A percentile compares a stretch with the other conserved stretches of the same genome.
Evolutionary conservation across 306 rosid genomes (phyloP).

Genomic region (Corylus heterophylla): DNA sequence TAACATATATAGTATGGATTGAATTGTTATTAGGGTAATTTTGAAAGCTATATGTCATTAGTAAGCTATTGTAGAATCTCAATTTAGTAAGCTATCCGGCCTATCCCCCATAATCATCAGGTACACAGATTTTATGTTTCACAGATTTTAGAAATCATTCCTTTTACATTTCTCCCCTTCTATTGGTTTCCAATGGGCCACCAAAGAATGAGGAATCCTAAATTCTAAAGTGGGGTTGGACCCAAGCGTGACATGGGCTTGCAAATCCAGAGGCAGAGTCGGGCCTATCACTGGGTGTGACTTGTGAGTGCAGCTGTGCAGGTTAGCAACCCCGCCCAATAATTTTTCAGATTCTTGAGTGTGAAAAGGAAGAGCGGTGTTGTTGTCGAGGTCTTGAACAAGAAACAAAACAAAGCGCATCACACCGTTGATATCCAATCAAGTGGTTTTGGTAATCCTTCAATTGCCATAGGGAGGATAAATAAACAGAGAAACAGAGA

Average conservation of each 20-base stretch:
- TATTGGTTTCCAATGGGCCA: no score
- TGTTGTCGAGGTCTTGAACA: neutral
- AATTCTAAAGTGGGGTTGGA: neutral
- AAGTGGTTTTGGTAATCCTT: conserved; percentile 32
- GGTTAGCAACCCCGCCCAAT: conserved; percentile 11
- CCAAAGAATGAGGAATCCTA: no score
- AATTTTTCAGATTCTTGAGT: neutral
- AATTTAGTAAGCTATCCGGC: no score
- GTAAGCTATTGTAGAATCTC: no score
- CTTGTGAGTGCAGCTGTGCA: neutral
- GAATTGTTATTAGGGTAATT: no score
- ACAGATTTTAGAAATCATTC: no score
- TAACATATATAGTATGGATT: no score
- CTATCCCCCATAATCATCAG: no score
- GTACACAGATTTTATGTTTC: no score
- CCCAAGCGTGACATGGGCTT: neutral
- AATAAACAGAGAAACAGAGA: conserved; percentile 8
- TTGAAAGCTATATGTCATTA: no score
- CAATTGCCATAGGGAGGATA: conserved; percentile 34
- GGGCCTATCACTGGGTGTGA: neutral
- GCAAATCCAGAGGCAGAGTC: neutral
- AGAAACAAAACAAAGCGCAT: neutral
- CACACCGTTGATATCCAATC: conserved; percentile 32
- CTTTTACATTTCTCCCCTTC: no score
- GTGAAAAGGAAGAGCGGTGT: neutral